These are phyloP conservation scores for Aspergillus pseudoterreus DNA, from an alignment of 2,329 filamentous ascomycete species.

Conservation along the genomic window DNA sequence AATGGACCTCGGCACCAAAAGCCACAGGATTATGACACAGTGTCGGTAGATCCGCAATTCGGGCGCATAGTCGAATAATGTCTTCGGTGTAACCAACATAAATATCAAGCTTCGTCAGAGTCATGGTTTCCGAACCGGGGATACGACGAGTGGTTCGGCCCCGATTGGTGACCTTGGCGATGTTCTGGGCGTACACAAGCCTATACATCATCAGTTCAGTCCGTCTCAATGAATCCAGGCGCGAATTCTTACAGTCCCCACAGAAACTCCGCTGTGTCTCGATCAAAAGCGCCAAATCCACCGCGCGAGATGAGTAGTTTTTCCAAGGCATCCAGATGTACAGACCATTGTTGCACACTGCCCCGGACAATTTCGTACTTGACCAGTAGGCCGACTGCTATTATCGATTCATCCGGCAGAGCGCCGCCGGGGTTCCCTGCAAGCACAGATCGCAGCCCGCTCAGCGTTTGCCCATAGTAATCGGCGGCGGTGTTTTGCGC, in stretches of 20 bases:
- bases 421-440: conserved; percentile 11
- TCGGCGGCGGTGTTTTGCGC: conserved; percentile 27
- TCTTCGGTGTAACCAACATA: conserved; percentile 38
- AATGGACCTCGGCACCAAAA: conserved; percentile 22
- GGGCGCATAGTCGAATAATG: conserved; percentile 30
- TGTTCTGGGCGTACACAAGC: conserved; percentile 31
- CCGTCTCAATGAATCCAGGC: background rate
- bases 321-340: conserved; percentile 35
- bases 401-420: conserved; percentile 29
- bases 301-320: conserved; percentile 31
- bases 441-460: conserved; percentile 28
- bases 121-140: conserved; percentile 19
- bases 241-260: conserved; percentile 28
- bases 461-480: conserved; percentile 33
- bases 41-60: conserved; percentile 29
- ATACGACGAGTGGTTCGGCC: conserved; percentile 18
- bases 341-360: conserved; percentile 36
- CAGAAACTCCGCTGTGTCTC: conserved; percentile 30
- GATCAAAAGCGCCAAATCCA: conserved; percentile 26
- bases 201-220: conserved; percentile 14
- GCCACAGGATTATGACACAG: conserved; percentile 18
- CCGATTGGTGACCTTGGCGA: conserved; percentile 32
- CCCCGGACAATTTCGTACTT: conserved; percentile 38
- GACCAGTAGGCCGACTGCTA: conserved; percentile 35
- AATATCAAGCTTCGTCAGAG: conserved; percentile 30